phyloP scores from a whole-genome alignment of 2,329 filamentous ascomycete species.

The Venturia carpophila region DNA sequence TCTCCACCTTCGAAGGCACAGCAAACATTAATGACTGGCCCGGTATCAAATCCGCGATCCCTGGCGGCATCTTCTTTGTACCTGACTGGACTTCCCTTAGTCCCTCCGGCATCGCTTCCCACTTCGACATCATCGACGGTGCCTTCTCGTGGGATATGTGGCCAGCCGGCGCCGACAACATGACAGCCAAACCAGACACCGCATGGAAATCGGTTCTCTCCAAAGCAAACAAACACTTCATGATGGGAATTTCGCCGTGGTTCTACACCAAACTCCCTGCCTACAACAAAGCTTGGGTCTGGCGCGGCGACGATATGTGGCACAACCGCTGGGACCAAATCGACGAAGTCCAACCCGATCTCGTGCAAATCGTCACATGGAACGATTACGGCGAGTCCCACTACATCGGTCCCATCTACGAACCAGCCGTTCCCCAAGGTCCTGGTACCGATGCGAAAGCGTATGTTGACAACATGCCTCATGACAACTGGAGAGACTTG shows the following conservation, averaged over 20 bases:
- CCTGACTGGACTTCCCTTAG: conserved; percentile 43
- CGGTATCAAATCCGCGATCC: conserved; percentile 31
- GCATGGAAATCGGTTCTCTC: conserved; percentile 34
- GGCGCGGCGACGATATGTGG: conserved; percentile 55
- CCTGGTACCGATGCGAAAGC: conserved; percentile 42
- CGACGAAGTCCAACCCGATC: conserved; percentile 38
- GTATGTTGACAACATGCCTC: conserved; percentile 43
- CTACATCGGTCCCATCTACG: conserved; percentile 44
- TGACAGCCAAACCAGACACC: conserved; percentile 37
- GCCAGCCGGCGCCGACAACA: conserved; percentile 44
- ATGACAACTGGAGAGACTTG: conserved; percentile 44
- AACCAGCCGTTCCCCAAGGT: conserved; percentile 40
- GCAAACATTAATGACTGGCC: conserved; percentile 37
- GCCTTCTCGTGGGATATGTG: conserved; percentile 45
- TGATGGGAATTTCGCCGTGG: conserved; percentile 44
- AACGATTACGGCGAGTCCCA: conserved; percentile 54
- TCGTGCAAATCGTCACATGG: conserved; percentile 49
- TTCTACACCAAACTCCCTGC: conserved; percentile 50
- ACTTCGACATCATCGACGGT: conserved; percentile 41
- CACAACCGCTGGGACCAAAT: conserved; percentile 35
- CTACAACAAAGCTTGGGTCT: conserved; percentile 56
- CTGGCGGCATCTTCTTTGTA: conserved; percentile 26
- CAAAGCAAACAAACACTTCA: conserved; percentile 37
- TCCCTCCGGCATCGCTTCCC: conserved; percentile 19
- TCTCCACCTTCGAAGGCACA: conserved; percentile 47